Evolutionary conservation across 2,329 filamentous ascomycete species (phyloP).

Genomic region (Penicillium sp.): DNA sequence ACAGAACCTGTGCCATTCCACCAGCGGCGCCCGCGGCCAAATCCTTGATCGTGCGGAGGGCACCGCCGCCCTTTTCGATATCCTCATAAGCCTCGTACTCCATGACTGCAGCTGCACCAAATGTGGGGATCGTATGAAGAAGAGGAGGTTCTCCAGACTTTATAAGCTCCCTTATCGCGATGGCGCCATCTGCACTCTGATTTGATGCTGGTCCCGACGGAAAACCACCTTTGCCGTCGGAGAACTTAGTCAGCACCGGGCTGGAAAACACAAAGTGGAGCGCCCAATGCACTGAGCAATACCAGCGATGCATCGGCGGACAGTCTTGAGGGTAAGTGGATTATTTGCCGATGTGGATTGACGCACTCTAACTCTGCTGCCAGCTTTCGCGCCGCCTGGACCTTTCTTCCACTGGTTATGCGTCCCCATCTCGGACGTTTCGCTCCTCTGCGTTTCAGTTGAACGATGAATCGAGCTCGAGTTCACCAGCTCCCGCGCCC

Average conservation of each 20-base stretch:
- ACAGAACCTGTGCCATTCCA: slow-evolving; percentile 85
- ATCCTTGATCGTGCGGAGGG: slow-evolving; percentile 71
- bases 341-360: neutral
- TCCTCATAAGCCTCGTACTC: slow-evolving; percentile 35
- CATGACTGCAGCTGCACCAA: slow-evolving; percentile 18
- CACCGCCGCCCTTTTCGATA: slow-evolving; percentile 35
- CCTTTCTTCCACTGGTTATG: slow-evolving; percentile 30
- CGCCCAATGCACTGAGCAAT: slow-evolving; percentile 14
- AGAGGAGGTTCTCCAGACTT: slow-evolving; percentile 7
- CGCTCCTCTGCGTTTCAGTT: slow-evolving; percentile 25
- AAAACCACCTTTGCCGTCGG: slow-evolving; percentile 14
- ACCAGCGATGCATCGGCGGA: slow-evolving; percentile 31
- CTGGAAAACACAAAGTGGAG: slow-evolving; percentile 18
- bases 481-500: slow-evolving; percentile 10
- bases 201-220: slow-evolving; percentile 30
- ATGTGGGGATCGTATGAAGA: neutral
- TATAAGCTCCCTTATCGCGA: slow-evolving; percentile 16
- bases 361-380: slow-evolving; percentile 1
- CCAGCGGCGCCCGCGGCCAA: slow-evolving; percentile 84
- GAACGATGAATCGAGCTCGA: slow-evolving; percentile 22
- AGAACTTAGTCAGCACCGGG: slow-evolving; percentile 14
- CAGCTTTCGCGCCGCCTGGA: slow-evolving; percentile 39
- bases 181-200: slow-evolving; percentile 26
- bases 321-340: slow-evolving; percentile 28
- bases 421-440: slow-evolving; percentile 31